These are phyloP conservation scores for Zelopaecilomyces penicillatus DNA, from an alignment of 2,329 filamentous ascomycete species.

Conservation along the genomic window DNA sequence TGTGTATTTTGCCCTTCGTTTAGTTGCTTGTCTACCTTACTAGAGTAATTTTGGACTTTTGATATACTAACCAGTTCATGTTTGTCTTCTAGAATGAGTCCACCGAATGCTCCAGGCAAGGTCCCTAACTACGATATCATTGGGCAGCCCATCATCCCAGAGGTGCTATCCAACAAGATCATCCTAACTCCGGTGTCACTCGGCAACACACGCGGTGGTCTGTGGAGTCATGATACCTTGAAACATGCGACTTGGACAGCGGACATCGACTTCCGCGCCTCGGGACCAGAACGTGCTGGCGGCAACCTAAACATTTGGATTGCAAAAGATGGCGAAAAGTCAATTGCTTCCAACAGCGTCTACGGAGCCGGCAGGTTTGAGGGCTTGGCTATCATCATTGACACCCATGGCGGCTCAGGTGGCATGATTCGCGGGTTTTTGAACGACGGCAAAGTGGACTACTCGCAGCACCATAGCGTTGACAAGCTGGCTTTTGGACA, in stretches of 20 bases:
- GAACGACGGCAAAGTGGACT: constrained; percentile 82
- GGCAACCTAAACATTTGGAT: constrained; percentile 96
- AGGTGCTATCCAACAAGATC: constrained; percentile 77
- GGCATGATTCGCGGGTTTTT: constrained; percentile 87
- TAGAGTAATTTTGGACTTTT: not conserved
- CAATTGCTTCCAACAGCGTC: constrained; percentile 64
- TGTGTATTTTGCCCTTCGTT: constrained; percentile 24
- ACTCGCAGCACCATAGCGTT: constrained; percentile 63
- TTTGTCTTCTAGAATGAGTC: constrained; percentile 50
- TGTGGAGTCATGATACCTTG: constrained; percentile 65
- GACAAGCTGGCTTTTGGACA: constrained; percentile 88
- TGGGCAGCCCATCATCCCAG: constrained; percentile 46
- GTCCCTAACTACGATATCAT: constrained; percentile 48
- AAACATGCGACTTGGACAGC: constrained; percentile 65
- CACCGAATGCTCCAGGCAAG: constrained; percentile 38
- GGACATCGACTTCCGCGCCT: constrained; percentile 81
- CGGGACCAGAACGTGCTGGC: constrained; percentile 72
- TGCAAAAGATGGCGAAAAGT: constrained; percentile 56
- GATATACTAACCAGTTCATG: constrained; percentile 1
- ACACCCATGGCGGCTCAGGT: constrained; percentile 67
- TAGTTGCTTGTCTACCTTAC: too few relatives aligned
- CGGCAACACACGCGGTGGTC: constrained; percentile 72
- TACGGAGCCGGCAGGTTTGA: constrained; percentile 83
- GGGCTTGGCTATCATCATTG: constrained; percentile 79
- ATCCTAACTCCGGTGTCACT: constrained; percentile 85